These are phyloP conservation scores for Populus euphratica DNA, from an alignment of 345 rosid genomes.

Conservation along the genomic window DNA sequence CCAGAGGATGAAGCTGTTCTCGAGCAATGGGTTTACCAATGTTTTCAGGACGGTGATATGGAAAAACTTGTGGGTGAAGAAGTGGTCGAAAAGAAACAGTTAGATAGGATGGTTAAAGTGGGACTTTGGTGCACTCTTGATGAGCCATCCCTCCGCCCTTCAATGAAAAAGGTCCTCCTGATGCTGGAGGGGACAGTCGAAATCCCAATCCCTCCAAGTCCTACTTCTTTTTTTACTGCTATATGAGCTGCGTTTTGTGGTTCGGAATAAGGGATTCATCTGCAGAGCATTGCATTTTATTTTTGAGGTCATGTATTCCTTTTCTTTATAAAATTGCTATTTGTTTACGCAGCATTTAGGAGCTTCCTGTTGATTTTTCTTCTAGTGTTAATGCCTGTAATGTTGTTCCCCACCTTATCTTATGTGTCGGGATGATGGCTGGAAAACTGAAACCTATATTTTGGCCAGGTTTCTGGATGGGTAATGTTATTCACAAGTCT, in stretches of 20 bases:
- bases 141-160: slow-evolving; percentile 22
- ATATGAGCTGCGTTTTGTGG: not conserved
- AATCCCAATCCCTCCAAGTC: slow-evolving; percentile 18
- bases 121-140: slow-evolving; percentile 24
- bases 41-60: slow-evolving; percentile 9
- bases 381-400: no score
- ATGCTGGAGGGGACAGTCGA: slow-evolving; percentile 26
- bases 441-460: not conserved
- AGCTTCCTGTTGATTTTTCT: no score
- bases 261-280: no score
- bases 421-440: not conserved
- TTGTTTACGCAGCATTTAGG: no score
- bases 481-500: not conserved
- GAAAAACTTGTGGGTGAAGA: slow-evolving; percentile 9
- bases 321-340: no score
- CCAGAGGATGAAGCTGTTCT: slow-evolving; percentile 16
- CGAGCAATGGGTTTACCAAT: slow-evolving; percentile 20
- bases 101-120: slow-evolving; percentile 15
- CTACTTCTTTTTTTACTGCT: slow-evolving; percentile 15
- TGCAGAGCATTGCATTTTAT: no score
- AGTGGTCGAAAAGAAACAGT: slow-evolving; percentile 16
- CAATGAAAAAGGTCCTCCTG: slow-evolving; percentile 27
- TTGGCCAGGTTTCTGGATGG: not conserved
- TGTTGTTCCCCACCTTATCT: no score
- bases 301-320: no score